Evolutionary conservation across 495 filamentous ascomycete genomes (phyloP), one percentile per base, ranked within the genome.

Genomic region (Astrothelium subdiscretum): DNA sequence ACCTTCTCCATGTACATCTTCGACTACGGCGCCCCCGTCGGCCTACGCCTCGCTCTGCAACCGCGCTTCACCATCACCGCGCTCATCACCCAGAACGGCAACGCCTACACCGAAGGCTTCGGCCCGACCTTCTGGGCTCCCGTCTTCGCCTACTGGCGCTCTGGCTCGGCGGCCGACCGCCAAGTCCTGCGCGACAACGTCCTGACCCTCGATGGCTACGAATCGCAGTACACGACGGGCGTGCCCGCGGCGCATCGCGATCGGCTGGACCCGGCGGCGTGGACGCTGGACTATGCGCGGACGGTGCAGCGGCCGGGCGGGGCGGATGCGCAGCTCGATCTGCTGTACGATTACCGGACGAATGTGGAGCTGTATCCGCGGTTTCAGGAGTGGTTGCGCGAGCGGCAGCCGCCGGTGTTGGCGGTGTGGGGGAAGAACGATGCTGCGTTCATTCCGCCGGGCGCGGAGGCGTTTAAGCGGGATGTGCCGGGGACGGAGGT

Each of bases 371-470:
- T 82, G 57, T 88, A 87, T 66, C 75, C 79, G 5, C 72, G 74
- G 15, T 87, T 84, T 59, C 85, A 88, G n/a, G 73, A 72, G 48
- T 87, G 81, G 58, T 80, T 87, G 51, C 69, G 80, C 5, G 67
- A 72, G 20, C 79, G 71, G 1, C 74, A 81, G 63, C 77, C 84
- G 0, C 84, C 83, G 3, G 58, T 85, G 1, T 64, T 88, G 64
- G 82, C 80, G 3, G 74, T 79, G 2, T 88, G 85, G 85, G 85
- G 85, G 1, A 82, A 81, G 73, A 76, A 81, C 59, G 85, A 87
- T 73, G 65, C 60, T 6, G 76, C 82, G 31, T 88, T 87, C 68
- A 69, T 84, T 2, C 66, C 78, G 1, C 62, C 77, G 1, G 85
- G 84, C 0, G 85, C 84, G 6, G 79, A 85, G 67, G 83, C 84